Evolutionary conservation across 73 alveolate genomes (phyloP), one percentile per base, ranked within the genome.

Genomic region (Paramecium sonneborni): DNA sequence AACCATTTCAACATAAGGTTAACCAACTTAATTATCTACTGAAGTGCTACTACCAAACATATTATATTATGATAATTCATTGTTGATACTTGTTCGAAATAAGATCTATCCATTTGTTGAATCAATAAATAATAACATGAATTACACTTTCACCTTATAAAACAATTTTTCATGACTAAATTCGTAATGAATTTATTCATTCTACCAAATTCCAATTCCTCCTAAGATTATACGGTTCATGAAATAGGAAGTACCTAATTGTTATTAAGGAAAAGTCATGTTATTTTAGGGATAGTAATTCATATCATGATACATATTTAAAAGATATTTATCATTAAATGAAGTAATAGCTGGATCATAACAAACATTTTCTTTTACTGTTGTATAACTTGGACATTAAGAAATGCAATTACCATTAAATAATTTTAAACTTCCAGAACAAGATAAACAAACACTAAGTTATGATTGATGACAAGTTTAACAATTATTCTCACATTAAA

Each of bases 21-120:
- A 72, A 34, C 86, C 86, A 35, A 72, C 37, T 72, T 72, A 37
- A 72, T 72, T 72, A 14, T 26, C 52, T 15, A 72, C 55, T 34
- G 86, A 72, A 35, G 7, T 72, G 20, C 86, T 41, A 8, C 55
- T 72, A n/a, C 57, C 86, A 72, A 38, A 35, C 15, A 72, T 34
- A 72, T 30, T 38, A 37, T 72, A 72, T 35, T 72, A 8, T 34
- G 86, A 28, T n/a, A 14, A 72, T 72, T 38, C 86, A 72, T 62
- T 62, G 24, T 62, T 62, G 12, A 72, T 38, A 14, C 58, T 35
- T 32, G 57, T 35, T n/a, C 86, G 38, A 8, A 72, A 72, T 34
- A n/a, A 35, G 5, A 35, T 35, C 26, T 32, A 32, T 5, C n/a
- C 14, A 72, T 72, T 38, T 5, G 55, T 32, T 32, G 57, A 72